Evolutionary conservation across 345 rosid genomes (phyloP), one percentile per base, ranked within the genome.

Genomic region (Salix caprea): DNA sequence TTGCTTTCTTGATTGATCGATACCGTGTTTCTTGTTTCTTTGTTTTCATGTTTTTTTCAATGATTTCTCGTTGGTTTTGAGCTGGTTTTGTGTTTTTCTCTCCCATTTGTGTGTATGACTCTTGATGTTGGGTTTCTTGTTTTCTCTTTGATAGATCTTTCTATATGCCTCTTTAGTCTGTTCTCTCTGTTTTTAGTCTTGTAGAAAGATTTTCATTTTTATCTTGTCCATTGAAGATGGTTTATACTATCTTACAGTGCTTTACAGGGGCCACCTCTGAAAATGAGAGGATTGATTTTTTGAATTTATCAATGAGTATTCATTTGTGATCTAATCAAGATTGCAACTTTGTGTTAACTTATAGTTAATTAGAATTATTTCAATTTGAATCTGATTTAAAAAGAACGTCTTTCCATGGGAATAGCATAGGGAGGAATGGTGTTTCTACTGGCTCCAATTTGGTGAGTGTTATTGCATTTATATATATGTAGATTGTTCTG

Each of bases 121-220:
- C 39, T 46, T 74, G 69, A n/a, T 13, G 18, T 0, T 54, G 56
- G 32, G n/a, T 72, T 76, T 56, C 62, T 15, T 72, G 54, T 58
- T 58, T 84, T 30, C 1, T 65, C 15, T 65, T 77, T 34, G 1
- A 26, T 73, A 65, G 74, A 80, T 83, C 81, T 83, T 78, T 74
- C 70, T 66, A 72, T 65, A 69, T 32, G 6, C 23, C 67, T 34
- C 65, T 44, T n/a, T 56, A 10, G 62, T n/a, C 9, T 56, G 61
- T 56, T n/a, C 13, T n/a, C 62, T n/a, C 13, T n/a, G 67, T 73
- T 60, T 54, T 16, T 23, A 70, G 21, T 7, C 65, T 21, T 71
- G 26, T n/a, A 37, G 23, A 14, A 39, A 12, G 19, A 14, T 46
- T 1, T 46, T 58, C 4, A n/a, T 34, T 71, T 28, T 56, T 36